Base-by-base conservation (phyloP, 345 rosid genomes). In the Euphorbia lathyris region DNA sequence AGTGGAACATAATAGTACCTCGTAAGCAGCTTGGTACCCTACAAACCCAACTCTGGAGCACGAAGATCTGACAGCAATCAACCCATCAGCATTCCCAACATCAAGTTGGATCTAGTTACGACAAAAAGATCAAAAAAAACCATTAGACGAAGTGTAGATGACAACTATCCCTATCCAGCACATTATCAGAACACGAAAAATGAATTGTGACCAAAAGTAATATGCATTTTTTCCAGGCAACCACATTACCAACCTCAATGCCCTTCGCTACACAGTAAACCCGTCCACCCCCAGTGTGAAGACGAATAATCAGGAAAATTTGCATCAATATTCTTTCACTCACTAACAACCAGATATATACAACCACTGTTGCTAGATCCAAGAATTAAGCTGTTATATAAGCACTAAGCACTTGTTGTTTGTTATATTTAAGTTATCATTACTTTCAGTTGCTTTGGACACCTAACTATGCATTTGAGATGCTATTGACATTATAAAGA, bases 1-100 rank as follows among this genome's bases (percentile, higher is more conserved):
- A 20, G 45, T 67, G 3, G 58, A 63, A 72, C 40, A 51, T 34
- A 67, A 42, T 40, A 23, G 63, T 86, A 92, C 99, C 97, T 88
- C 81, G 67, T 88, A 92, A 80, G 76, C 92, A 73, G 97, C 91
- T 78, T 81, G 92, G 80, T 85, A 95, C 36, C 98, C 99, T 77
- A 40, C 91, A 84, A 92, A 92, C 20, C 65, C 87, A 45, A 90
- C 76, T 78, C 78, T 84, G 45, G 92, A 84, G 83, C 89, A 84
- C 60, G 97, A 72, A 63, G 97, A 84, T 65, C 93, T 87, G 73
- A 92, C 84, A 77, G 79, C 50, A 73, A 92, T 80, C 69, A 92
- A 85, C 65, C 78, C 77, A 58, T 78, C 73, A 63, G 85, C 79
- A 83, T 81, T 84, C 62, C 86, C 87, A 48, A 84, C 70, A 53